Evolutionary conservation across 176 grass and related monocot species (phyloP), one percentile per base, ranked within the genome.

Genomic region (Bothriochloa decipiens): DNA sequence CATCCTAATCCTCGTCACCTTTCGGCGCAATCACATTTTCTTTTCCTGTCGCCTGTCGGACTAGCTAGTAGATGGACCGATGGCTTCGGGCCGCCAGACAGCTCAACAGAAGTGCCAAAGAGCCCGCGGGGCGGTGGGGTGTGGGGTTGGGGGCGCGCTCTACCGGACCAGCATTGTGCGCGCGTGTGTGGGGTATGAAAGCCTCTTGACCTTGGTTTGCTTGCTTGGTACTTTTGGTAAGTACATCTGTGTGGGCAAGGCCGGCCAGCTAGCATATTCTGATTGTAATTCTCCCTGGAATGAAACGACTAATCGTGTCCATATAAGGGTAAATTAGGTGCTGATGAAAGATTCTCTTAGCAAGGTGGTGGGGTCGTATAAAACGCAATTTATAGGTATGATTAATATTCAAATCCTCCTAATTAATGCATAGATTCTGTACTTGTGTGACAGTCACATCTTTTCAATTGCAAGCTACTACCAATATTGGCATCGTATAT

Each of bases 1-100:
- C 77, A 37, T 69, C 74, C 82, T 55, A n/a, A 40, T 26, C 68
- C 57, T 53, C 42, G 58, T 55, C 76, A 53, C 84, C 84, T 86
- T 86, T 86, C 84, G 77, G 84, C 84, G 61, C 39, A 1, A 60
- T n/a, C 27, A 1, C 77, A 22, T 10, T 57, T 67, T 28, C 6
- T 28, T 65, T 12, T 49, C 43, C 40, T 36, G 35, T 35, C 1
- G 33, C 0, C 0, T 39, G 0, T 47, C 3, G 42, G 2, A 27
- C 17, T 5, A 33, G 26, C 4, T 37, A 26, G 17, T 13, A 4
- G n/a, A 69, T 32, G 49, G 37, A 79, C 20, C 27, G 84, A 49
- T 45, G 75, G 67, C 52, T 72, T 32, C 55, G 11, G 72, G 52
- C 65, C 22, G 20, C 29, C 22, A 42, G 17, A 63, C 84, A 86